Evolutionary conservation across 1,284 basidiomycete genomes (phyloP), one percentile per base, ranked within the genome.

Genomic region (Garcileccinum viscosum): DNA sequence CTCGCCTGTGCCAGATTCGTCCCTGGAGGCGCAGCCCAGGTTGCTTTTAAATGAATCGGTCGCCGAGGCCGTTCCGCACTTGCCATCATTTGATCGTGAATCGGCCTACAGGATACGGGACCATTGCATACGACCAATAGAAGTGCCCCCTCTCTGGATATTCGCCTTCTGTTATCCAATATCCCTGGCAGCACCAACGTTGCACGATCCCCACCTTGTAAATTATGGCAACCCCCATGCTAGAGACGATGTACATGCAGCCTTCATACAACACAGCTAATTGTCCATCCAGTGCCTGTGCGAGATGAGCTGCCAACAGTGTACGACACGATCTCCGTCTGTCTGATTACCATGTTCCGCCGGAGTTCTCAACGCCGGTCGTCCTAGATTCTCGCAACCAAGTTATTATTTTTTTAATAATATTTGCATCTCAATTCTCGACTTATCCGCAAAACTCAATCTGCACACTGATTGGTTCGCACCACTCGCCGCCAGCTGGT

Each of bases 11-110:
- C 32, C 22, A 30, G 32, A 22, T 59, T 22, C 40, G 69, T 37
- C n/a, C 71, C 65, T 71, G 62, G 63, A 71, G 50, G 42, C 24
- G 62, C 42, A 38, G 19, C 44, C 12, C 35, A 61, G 44, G 66
- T 58, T 53, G 35, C 0, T 6, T 62, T 32, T 7, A 73, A 63
- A 69, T 73, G 65, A 62, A 73, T 59, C 61, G 24, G 11, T 56
- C 66, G 37, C 61, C 30, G 70, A 40, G 68, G 50, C 60, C 37
- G 42, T 44, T 56, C 65, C 60, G 64, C 64, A 59, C 72, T 70
- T 63, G 47, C 66, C 22, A 66, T 70, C 67, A 63, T 12, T 76
- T 53, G 65, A 72, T 75, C 67, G 69, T 72, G 73, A 75, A 76
- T 77, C 75, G 63, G 38, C 58, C 30, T 35, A 33, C 30, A 47